Evolutionary conservation across 805 yeast genomes (phyloP), one percentile per base, ranked within the genome.

Genomic region (Aciculoconidium aculeatum): DNA sequence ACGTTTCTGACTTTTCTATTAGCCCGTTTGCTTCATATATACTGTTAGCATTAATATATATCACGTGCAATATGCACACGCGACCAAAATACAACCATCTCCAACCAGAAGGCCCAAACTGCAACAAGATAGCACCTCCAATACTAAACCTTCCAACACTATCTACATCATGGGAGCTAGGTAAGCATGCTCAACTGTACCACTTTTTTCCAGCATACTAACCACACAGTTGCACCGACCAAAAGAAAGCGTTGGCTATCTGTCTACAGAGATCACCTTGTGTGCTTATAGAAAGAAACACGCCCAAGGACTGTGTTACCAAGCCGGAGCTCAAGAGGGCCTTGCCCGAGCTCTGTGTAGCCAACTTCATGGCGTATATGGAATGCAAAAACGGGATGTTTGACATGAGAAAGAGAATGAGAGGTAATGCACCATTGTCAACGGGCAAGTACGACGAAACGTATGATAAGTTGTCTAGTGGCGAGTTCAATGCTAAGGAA

Each of bases 251-350:
- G n/a, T 84, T 92, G 34, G 97, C 97, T 7, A 78, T 90, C 12
- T 90, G 98, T 53, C 69, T 90, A 27, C 98, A 90, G 55, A 73
- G 96, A 49, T 87, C 96, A 4, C 97, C 97, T 10, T 90, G 98
- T 56, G 98, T 90, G 28, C 68, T 90, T 62, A 71, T 90, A 13
- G 84, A 92, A 38, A 70, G 98, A 41, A 70, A 92, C 56, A 84
- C 84, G 2, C 97, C 97, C 3, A 80, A 85, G 38, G 79, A 86
- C 35, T 90, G 98, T 50, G 56, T 88, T 12, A 80, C 82, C 21
- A 68, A 88, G 39, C 94, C 95, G 1, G 80, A 80, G 38, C 68
- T 90, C 19, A 67, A 78, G 25, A 68, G 70, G 33, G 82, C 84
- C 25, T 59, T 90, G 15, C 98, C 98, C 1, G 94, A 84, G 49